Evolutionary conservation across 2,329 filamentous ascomycete species (phyloP), one percentile per base, ranked within the genome.

Genomic region (Aureobasidium mangrovei): DNA sequence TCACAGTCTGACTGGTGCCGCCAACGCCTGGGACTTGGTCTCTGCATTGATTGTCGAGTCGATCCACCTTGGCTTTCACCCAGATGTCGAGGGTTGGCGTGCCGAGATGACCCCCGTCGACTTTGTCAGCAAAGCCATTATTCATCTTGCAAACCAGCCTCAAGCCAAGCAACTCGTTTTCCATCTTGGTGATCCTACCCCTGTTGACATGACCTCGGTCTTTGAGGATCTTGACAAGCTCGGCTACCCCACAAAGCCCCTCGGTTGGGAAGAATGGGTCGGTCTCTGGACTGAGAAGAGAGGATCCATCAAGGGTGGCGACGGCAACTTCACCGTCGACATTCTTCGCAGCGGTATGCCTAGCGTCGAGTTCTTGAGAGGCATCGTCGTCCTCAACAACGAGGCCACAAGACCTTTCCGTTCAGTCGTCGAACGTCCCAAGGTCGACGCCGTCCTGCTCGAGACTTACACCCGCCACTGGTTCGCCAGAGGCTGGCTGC

Each of bases 91-190:
- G 47, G 82, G 82, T 40, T 91, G 87, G 87, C 80, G 83, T 47
- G 80, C 85, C 1, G 87, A 91, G 70, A 91, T 91, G 86, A 90
- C 87, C 0, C 86, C 87, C 0, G 87, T 89, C 10, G 86, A 91
- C 68, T 90, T 88, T 62, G 85, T 90, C 56, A 86, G 83, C 69
- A 82, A 82, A 59, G 82, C 85, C 3, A 87, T 91, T 60, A 73
- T 86, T 27, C 81, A 85, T 18, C 77, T 91, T 24, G 78, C 83
- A 39, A 82, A 84, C 60, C 77, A 88, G 56, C 77, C 72, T 0
- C 75, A 83, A 35, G 74, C 76, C 1, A 75, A 82, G 7, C 84
- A 87, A 62, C 75, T 76, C 0, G 70, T 90, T 6, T 88, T 87
- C 69, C 87, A 91, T 61, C 73, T 91, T 0, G 86, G 86, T 4